Evolutionary conservation across 1,284 basidiomycete species (phyloP).

Genomic region (Trichosporon sp.): DNA sequence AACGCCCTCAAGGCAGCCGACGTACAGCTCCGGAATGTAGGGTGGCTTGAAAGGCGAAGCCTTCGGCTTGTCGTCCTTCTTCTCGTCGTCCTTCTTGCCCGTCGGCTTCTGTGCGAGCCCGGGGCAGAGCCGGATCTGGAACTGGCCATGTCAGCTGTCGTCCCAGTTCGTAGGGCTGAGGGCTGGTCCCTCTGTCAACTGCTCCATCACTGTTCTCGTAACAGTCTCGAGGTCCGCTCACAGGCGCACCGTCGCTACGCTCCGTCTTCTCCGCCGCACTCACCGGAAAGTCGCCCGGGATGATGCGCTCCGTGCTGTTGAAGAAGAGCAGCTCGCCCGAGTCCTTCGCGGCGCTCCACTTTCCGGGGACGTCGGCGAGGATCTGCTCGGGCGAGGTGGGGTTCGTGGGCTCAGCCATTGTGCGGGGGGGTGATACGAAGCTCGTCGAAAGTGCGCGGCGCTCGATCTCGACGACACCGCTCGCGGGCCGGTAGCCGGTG

Average conservation of each 20-base stretch:
- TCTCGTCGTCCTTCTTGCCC: constrained; percentile 19
- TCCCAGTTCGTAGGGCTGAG: not conserved
- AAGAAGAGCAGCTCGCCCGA: constrained; percentile 71
- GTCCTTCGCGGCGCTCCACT: constrained; percentile 61
- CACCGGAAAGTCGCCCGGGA: constrained; percentile 36
- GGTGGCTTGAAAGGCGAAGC: constrained; percentile 73
- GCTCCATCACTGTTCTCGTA: no score
- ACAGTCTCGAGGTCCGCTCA: no score
- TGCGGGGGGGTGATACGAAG: constrained; percentile 5
- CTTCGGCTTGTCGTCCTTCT: constrained; percentile 12
- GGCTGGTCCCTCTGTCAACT: no score
- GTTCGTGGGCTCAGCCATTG: constrained; percentile 34
- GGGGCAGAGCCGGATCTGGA: constrained; percentile 73
- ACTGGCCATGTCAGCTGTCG: constrained; percentile 54
- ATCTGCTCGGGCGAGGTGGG: constrained; percentile 52
- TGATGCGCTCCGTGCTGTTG: constrained; percentile 61
- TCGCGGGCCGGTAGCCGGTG: not conserved
- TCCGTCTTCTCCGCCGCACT: not conserved
- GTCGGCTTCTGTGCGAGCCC: constrained; percentile 68
- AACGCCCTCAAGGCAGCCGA: constrained; percentile 66
- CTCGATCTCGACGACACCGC: not conserved
- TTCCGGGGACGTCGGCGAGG: constrained; percentile 57
- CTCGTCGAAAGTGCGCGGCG: not conserved
- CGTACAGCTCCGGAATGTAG: constrained; percentile 65
- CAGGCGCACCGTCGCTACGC: not conserved